These are phyloP conservation scores for Verticillium zaregamsianum DNA, from an alignment of 2,329 filamentous ascomycete genomes.

Conservation along the genomic window DNA sequence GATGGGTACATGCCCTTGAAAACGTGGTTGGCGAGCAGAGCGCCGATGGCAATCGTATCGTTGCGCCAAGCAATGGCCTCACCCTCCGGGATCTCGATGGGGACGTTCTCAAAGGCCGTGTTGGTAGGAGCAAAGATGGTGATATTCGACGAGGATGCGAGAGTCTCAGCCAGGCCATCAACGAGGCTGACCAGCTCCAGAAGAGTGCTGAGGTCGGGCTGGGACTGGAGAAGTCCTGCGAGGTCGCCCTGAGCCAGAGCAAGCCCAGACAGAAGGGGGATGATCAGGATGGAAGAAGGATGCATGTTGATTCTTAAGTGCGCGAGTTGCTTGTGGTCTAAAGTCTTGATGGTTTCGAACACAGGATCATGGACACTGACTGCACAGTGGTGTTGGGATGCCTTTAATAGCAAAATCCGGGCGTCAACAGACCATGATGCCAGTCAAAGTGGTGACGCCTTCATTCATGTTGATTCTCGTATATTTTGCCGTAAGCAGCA, in stretches of 20 bases:
- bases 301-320: not conserved
- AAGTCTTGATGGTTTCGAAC: too few relatives aligned
- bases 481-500: not conserved
- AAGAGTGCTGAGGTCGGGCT: constrained; percentile 18
- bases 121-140: constrained; percentile 31
- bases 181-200: constrained; percentile 18
- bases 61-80: constrained; percentile 23
- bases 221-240: constrained; percentile 15
- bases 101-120: constrained; percentile 26
- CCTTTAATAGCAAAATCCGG: not conserved
- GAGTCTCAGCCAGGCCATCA: constrained; percentile 22
- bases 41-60: constrained; percentile 24
- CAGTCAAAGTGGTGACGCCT: not conserved
- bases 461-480: not conserved
- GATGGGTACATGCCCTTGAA: constrained; percentile 25
- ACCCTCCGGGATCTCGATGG: constrained; percentile 25
- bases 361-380: too few relatives aligned
- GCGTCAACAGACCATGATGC: not conserved
- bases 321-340: too few relatives aligned
- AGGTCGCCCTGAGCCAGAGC: constrained; percentile 14
- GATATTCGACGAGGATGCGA: constrained; percentile 25
- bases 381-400: not conserved
- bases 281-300: not conserved
- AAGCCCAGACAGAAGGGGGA: not conserved
- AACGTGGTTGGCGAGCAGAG: constrained; percentile 26